A percentile compares a stretch with the other conserved stretches of the same genome.
These are phyloP conservation scores for Aspergillus saccharolyticus DNA, from an alignment of 495 filamentous ascomycete genomes.

Conservation along the genomic window DNA sequence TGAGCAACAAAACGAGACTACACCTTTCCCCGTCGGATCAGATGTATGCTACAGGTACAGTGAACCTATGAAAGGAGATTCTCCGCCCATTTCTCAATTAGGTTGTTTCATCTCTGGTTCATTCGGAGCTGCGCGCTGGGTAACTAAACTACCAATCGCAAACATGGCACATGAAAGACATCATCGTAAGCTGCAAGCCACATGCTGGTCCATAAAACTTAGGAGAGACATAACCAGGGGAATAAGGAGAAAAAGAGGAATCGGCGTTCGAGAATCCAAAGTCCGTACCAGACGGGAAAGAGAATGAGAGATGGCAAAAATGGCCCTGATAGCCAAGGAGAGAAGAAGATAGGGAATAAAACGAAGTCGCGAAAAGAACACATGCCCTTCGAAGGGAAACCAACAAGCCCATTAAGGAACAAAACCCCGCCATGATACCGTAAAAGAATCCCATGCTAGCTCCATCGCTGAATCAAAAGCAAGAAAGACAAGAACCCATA, in stretches of 20 bases:
- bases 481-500: conserved; percentile 7
- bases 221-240: conserved; percentile 11
- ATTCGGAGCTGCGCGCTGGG: background rate
- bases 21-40: conserved; percentile 4
- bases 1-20: background rate
- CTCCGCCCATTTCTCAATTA: conserved; percentile 19
- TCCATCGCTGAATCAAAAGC: conserved; percentile 21
- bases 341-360: conserved; percentile 16
- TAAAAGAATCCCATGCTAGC: conserved; percentile 15
- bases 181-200: background rate
- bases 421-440: conserved; percentile 13
- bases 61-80: conserved; percentile 31
- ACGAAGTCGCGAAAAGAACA: conserved; percentile 16
- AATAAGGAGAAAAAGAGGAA: conserved; percentile 11
- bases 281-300: conserved; percentile 14
- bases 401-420: conserved; percentile 1
- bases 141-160: background rate
- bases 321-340: conserved; percentile 15
- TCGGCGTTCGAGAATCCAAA: conserved; percentile 5
- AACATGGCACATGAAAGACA: conserved; percentile 2
- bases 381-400: background rate
- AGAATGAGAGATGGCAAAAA: conserved; percentile 10
- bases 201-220: conserved; percentile 11
- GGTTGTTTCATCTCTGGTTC: background rate
- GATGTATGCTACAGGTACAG: background rate